Base-by-base conservation (phyloP, 768 basidiomycete species). In the Mycena olivaceomarginata region DNA sequence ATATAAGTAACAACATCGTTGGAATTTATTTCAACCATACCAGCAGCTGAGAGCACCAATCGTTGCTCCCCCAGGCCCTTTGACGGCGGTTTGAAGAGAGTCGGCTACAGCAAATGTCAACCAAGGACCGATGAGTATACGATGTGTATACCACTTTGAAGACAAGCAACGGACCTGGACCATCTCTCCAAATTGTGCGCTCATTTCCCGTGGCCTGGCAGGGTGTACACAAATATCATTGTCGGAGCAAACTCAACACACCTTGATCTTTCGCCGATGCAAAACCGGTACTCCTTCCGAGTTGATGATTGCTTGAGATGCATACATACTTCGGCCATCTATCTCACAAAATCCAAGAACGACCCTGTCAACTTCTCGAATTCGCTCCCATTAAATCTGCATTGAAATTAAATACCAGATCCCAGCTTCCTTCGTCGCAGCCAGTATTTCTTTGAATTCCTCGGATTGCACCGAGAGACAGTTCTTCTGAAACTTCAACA, bases 121-220 rank as follows among this genome's bases (percentile, higher is more conserved):
- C 39, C 15, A 53, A 25, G 7, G 37, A 45, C 48, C 7, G 10
- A 41, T 63, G 5, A 18, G 2, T 31, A 31, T 31, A 31, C 31
- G 31, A 31, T 31, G 31, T 31, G 31, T 31, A 31, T 31, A 31
- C 2, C 31, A 4, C 31, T 31, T 31, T 31, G 31, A n/a, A 22
- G 2, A 66, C 41, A 16, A 41, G n/a, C 1, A n/a, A 37, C 70
- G 6, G 9, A 72, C 77, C 79, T 16, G 80, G 76, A 57, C 68
- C 80, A 59, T 81, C 80, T 31, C 80, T 78, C 75, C 78, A 81
- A 25, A 81, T 69, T 5, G 80, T 81, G 43, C 80, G 75, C 65
- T 81, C 80, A 10, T 77, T 72, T n/a, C 76, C 78, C 16, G 80
- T 81, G 7, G 78, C 69, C 75, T 81, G 56, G 20, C 4, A 31